These are phyloP conservation scores for Pichia deserticola DNA, from an alignment of 805 yeast species.

Conservation along the genomic window DNA sequence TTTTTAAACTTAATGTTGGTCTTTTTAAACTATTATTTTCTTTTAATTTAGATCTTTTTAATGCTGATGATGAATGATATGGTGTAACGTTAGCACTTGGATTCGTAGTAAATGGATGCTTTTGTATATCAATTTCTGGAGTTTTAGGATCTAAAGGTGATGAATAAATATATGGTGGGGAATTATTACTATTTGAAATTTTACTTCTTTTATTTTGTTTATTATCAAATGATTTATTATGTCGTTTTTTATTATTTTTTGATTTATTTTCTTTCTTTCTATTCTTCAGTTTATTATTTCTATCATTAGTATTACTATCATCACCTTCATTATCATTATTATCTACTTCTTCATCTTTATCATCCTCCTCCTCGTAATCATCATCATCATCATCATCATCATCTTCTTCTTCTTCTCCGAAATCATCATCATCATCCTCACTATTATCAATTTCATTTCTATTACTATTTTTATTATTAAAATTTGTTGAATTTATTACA, in stretches of 20 bases:
- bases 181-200: background rate
- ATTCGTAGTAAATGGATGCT: background rate
- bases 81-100: constrained; percentile 1
- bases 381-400: constrained; percentile 4
- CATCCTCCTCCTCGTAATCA: constrained; percentile 1
- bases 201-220: background rate
- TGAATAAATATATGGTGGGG: background rate
- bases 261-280: background rate
- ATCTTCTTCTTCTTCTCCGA: constrained; percentile 9
- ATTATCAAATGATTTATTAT: too few species aligned
- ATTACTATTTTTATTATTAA: too few species aligned
- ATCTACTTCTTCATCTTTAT: background rate
- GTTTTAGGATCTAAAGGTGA: constrained; percentile 2
- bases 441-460: background rate
- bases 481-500: background rate
- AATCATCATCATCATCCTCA: constrained; percentile 6
- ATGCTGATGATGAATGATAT: constrained; percentile 1
- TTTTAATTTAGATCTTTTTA: constrained; percentile 1
- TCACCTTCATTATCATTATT: background rate
- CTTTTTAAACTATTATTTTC: constrained; percentile 23
- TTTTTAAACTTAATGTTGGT: constrained; percentile 57
- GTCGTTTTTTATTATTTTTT: background rate
- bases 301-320: background rate
- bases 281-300: background rate
- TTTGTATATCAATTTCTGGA: background rate